Conservation (phyloP, 805 yeast genomes). For the Schizosaccharomyces cryophilus region DNA sequence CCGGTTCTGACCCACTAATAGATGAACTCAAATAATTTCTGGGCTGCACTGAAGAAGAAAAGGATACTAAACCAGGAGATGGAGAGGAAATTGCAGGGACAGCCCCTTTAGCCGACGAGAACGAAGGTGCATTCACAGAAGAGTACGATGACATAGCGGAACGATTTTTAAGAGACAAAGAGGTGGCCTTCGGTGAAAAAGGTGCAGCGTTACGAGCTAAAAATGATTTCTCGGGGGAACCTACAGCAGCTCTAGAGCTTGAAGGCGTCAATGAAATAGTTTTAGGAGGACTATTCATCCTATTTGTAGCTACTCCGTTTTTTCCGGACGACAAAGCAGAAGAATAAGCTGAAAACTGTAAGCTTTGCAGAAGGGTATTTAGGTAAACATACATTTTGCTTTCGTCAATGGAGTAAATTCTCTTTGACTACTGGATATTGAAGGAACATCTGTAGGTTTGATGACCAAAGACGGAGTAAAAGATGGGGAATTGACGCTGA, state of each 20-base stretch:
- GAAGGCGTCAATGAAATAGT: not conserved
- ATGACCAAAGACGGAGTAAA: not conserved
- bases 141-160: too few relatives aligned
- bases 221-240: not conserved
- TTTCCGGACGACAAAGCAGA: not conserved
- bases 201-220: not conserved
- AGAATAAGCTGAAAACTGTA: not conserved
- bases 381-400: not conserved
- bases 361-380: not conserved
- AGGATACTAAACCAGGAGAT: too few relatives aligned
- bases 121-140: too few relatives aligned
- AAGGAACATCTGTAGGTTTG: not conserved
- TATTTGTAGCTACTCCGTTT: not conserved
- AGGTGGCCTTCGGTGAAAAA: not conserved
- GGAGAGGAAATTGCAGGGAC: too few relatives aligned
- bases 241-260: not conserved
- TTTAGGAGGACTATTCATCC: not conserved
- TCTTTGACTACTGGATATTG: not conserved
- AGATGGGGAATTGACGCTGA: not conserved
- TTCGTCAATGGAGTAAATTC: not conserved
- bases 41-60: too few relatives aligned
- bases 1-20: not conserved
- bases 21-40: not conserved
- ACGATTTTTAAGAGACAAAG: not conserved
- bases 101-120: too few relatives aligned